Evolutionary conservation across 179 eudicot genomes (phyloP), one percentile per base, ranked within the genome.

Genomic region (Monotropa hypopitys): DNA sequence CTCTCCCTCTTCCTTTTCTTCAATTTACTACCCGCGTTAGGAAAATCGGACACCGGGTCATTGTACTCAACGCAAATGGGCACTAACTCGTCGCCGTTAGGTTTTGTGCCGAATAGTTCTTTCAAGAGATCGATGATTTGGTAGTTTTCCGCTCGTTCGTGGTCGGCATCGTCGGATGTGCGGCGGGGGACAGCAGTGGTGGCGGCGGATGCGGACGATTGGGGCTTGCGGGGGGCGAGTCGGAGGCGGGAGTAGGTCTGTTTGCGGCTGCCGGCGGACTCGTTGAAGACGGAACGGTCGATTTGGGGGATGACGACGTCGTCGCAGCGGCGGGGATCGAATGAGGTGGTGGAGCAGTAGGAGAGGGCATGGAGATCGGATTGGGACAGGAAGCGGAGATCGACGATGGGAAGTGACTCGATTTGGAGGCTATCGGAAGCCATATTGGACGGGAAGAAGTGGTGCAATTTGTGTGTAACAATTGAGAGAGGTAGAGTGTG

Each of bases 211-310:
- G 82, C 28, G 28, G 85, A 50, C 32, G 87, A 49, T 15, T 74
- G 81, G 20, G 83, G 80, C 53, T 81, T 84, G 5, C 90, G 89
- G 18, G 88, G 90, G 32, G 95, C 89, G 1, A 89, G 88, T 23
- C 97, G 96, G 80, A 92, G 89, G 76, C 97, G 94, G 33, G 95
- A 89, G 83, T 83, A 87, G 40, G 94, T 92, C 73, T 94, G 98
- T 28, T 94, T 94, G 7, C 94, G 92, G 78, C 96, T 90, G 7
- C 94, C 97, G 76, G 94, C 94, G 77, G 97, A 90, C 66, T 94
- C 98, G 74, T 94, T 94, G 85, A 94, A 92, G 70, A 94, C 89
- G 78, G 94, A 80, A 15, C 93, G 91, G 86, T 94, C 93, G 84
- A 94, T 90, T 82, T 89, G 88, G 53, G 98, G 97, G 80, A 90